A percentile compares a stretch with the other conserved stretches of the same genome.
Conservation (phyloP, 2,329 filamentous ascomycete genomes). For the Nakataea oryzae region DNA sequence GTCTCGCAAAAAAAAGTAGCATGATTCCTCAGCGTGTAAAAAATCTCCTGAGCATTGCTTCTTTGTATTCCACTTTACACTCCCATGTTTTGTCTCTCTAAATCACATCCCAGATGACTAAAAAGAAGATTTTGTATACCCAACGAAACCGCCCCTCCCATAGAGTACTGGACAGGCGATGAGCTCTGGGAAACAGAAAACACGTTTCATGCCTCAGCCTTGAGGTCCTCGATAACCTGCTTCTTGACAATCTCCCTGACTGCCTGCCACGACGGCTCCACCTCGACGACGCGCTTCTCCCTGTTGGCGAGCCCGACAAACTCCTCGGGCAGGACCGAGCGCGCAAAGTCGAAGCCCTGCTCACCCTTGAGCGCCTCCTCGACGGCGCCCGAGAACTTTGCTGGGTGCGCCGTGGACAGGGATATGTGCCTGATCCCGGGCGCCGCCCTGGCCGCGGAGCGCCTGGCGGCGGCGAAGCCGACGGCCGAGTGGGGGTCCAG, state of each 20-base stretch:
- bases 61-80: too few species aligned
- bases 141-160: neutral
- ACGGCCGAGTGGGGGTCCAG: constrained; percentile 91
- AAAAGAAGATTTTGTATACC: too few species aligned
- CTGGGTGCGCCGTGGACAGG: constrained; percentile 87
- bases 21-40: too few species aligned
- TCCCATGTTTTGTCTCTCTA: too few species aligned
- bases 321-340: constrained; percentile 67
- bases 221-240: constrained; percentile 58
- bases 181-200: neutral
- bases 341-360: constrained; percentile 63
- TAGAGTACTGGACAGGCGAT: neutral
- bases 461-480: constrained; percentile 64
- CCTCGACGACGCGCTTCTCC: constrained; percentile 61
- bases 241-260: constrained; percentile 67
- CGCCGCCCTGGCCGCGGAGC: constrained; percentile 49
- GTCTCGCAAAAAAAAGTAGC: too few species aligned
- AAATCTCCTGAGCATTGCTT: too few species aligned
- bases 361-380: constrained; percentile 64
- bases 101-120: too few species aligned
- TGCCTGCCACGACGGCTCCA: constrained; percentile 62
- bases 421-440: constrained; percentile 61
- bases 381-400: constrained; percentile 85
- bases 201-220: neutral
- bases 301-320: constrained; percentile 70